Evolutionary conservation across 225 moss, liverwort and hornwort species (phyloP), one percentile per base, ranked within the genome.

Genomic region (Thuidium tamariscinum): DNA sequence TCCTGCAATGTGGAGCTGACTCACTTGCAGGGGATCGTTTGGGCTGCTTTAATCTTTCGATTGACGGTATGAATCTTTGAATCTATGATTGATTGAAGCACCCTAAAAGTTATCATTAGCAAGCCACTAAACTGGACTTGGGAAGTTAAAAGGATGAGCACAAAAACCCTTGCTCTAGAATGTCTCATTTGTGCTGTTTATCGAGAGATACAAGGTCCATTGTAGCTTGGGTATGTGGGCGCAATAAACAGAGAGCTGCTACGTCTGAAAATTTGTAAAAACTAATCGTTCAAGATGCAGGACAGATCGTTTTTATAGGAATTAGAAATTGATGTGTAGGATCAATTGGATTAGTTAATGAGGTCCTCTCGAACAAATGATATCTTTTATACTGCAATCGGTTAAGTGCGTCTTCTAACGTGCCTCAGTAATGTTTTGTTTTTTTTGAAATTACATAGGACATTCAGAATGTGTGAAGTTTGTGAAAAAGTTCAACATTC

Each of bases 11-110:
- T 89, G 98, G 98, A 81, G 98, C 98, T 71, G 98, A 99, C 78
- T 99, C 98, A 72, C 97, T 99, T 87, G 97, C 98, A 59, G 98
- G 98, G 74, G 98, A 99, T 89, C 98, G 98, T 84, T 93, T 99
- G 80, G 98, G 98, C 72, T 99, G 98, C 89, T 99, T 99, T 85
- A 99, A 99, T 87, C 96, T 99, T 66, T 99, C 98, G 27, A 95
- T 97, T 74, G 97, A 99, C 77, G 98, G 97, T 95, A 83, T 81
- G 79, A 51, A 34, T 62, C 11, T 76, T 55, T 78, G 49, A 57
- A 66, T 17, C 59, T 67, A 30, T 75, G n/a, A 66, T 81, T 46
- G 73, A 77, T 13, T 59, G 76, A 57, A n/a, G 30, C 74, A 72
- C 9, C 51, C 30, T n/a, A 70, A 30, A 13, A 72, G 27, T 83